These are phyloP conservation scores for Amaranthus cruentus DNA, from an alignment of 148 eudicot genomes.

Conservation along the genomic window DNA sequence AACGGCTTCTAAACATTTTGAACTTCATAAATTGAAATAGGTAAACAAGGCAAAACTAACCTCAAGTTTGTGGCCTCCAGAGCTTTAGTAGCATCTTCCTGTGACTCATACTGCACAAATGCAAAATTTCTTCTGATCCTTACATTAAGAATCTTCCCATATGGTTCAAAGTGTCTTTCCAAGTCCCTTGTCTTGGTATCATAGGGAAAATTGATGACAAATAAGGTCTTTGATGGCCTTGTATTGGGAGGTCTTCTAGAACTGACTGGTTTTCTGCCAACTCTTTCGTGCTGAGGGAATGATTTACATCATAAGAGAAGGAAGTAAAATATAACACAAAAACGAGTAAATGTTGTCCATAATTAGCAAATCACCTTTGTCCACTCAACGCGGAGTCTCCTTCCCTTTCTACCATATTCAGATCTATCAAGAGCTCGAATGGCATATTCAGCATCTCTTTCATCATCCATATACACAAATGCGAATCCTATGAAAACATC, in stretches of 20 bases:
- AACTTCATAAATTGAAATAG: background rate
- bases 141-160: conserved; percentile 65
- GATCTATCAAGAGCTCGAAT: conserved; percentile 70
- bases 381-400: conserved; percentile 95
- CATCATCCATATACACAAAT: conserved; percentile 87
- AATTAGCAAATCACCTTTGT: conserved; percentile 53
- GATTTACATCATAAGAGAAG: background rate
- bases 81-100: conserved; percentile 81
- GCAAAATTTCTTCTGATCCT: conserved; percentile 82
- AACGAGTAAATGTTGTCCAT: background rate
- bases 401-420: conserved; percentile 87
- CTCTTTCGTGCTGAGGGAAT: conserved; percentile 32
- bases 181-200: conserved; percentile 73
- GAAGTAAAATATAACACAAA: background rate
- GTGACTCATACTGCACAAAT: conserved; percentile 68
- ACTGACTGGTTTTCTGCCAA: conserved; percentile 23
- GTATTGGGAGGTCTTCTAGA: conserved; percentile 25
- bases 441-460: conserved; percentile 91
- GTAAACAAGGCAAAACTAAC: conserved; percentile 29
- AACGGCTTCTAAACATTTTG: background rate
- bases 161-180: conserved; percentile 78
- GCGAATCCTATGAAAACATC: conserved; percentile 55
- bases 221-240: conserved; percentile 42
- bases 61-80: conserved; percentile 79
- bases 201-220: conserved; percentile 72